These are phyloP conservation scores for Eucalyptus tenuipes DNA, from an alignment of 345 rosid genomes.

Conservation along the genomic window DNA sequence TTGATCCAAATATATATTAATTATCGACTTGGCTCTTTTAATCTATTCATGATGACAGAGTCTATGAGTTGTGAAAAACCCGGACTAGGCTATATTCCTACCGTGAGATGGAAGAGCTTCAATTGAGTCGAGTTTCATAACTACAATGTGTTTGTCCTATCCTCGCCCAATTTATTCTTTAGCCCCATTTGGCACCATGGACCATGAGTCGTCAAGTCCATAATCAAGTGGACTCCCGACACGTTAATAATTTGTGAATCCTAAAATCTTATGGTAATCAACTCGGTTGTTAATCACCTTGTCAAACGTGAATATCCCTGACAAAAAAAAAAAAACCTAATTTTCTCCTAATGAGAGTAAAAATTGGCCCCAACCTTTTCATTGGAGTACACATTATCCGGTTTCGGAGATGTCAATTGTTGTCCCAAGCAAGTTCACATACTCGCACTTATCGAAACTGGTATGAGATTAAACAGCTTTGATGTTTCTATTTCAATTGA, in stretches of 20 bases:
- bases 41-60: not conserved
- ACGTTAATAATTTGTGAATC: not conserved
- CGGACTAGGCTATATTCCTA: not conserved
- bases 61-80: not conserved
- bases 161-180: rapidly evolving
- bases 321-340: not conserved
- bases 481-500: not conserved
- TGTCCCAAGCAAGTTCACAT: not conserved
- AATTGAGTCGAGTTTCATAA: not conserved
- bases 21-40: not conserved
- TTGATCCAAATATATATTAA: not conserved
- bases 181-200: rapidly evolving
- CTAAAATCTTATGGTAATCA: not conserved
- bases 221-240: not conserved
- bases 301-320: rapidly evolving
- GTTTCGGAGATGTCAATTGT: not conserved
- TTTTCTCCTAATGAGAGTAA: not conserved
- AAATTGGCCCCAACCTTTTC: not conserved
- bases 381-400: not conserved
- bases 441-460: not conserved
- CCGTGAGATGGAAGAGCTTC: not conserved
- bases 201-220: rapidly evolving
- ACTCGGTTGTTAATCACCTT: not conserved
- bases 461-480: not conserved
- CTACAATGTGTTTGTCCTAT: not conserved